Conservation (phyloP, 176 grass and related monocot genomes). For the Thalia dealbata region DNA sequence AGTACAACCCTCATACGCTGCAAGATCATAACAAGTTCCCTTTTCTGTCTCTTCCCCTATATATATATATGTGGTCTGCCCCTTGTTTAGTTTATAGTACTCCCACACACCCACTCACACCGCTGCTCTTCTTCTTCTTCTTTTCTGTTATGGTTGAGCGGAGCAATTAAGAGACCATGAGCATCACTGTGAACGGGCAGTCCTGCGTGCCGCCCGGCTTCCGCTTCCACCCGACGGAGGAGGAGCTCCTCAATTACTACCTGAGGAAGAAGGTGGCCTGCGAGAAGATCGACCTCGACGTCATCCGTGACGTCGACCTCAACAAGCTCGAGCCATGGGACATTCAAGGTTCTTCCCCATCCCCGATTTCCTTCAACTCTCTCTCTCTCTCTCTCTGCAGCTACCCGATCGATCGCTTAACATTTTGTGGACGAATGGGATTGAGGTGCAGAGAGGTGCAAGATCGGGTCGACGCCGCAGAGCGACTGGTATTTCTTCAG, state of each 20-base stretch:
- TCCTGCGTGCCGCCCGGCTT: constrained; percentile 92
- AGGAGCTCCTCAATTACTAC: constrained; percentile 92
- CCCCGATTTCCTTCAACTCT: too few species aligned
- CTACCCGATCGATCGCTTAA: too few species aligned
- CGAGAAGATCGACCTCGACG: constrained; percentile 84
- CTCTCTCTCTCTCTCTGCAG: too few species aligned
- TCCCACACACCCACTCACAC: too few species aligned
- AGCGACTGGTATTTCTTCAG: constrained; percentile 99
- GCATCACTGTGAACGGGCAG: constrained; percentile 85
- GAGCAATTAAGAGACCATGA: constrained; percentile 48
- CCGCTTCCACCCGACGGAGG: constrained; percentile 97
- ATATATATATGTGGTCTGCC: background rate
- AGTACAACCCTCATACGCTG: background rate
- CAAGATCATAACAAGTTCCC: background rate
- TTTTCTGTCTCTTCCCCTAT: constrained; percentile 14
- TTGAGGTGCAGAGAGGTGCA: constrained; percentile 1
- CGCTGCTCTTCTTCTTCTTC: too few species aligned
- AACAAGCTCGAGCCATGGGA: constrained; percentile 99
- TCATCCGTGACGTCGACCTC: constrained; percentile 88
- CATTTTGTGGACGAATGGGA: too few species aligned
- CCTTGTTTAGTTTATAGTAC: background rate
- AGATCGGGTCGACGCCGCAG: constrained; percentile 49
- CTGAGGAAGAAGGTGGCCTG: constrained; percentile 79
- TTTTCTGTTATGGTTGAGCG: too few species aligned
- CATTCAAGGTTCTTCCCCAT: constrained; percentile 87